Base-by-base conservation (phyloP, 2,329 filamentous ascomycete genomes). In the Byssochlamys sp. region DNA sequence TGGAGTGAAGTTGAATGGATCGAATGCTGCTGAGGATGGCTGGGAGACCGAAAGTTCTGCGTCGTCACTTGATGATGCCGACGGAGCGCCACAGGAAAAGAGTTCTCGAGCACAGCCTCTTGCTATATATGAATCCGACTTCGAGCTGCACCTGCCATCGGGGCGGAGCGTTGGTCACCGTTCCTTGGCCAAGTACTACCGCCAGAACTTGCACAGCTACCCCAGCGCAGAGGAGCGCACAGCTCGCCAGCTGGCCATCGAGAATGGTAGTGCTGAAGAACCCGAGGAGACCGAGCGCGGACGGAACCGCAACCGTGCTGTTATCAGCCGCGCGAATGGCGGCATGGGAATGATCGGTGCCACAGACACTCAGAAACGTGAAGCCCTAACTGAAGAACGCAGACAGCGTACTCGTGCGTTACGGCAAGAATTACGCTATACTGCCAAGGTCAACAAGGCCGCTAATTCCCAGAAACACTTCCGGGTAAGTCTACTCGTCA, bases 11-110 rank as follows among this genome's bases (percentile, higher is more conserved):
- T 78, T 81, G 66, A 77, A 78, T 55, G 78, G 81, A 11, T 84
- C 70, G 2, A 77, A 77, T 33, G 77, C 73, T 5, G 82, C 81
- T n/a, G 81, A 86, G 4, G 90, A 92, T 50, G 91, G 90, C 51
- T 97, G 94, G 92, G 94, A 99, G 75, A 96, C 91, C 0, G 94
- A 97, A 71, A 91, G 87, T 62, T 91, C 89, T 9, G 87, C 83
- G n/a, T 96, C 91, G 1, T 95, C 90, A 10, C 81, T 95, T 35
- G 90, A 91, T 62, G 94, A 90, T 0, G 29, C 4, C 29, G 88
- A 88, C 56, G 90, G 54, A 87, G 91, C 88, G 1, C 88, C 95
- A 75, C 87, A 89, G 63, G 83, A 86, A 63, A 45, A 45, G 39
- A n/a, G 39, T 45, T 24, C 39, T 45, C 39, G 39, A 24, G 73